A percentile compares a stretch with the other conserved stretches of the same genome.
These are phyloP conservation scores for Pythium dissimile DNA, from an alignment of 352 stramenopile genomes.

Conservation along the genomic window DNA sequence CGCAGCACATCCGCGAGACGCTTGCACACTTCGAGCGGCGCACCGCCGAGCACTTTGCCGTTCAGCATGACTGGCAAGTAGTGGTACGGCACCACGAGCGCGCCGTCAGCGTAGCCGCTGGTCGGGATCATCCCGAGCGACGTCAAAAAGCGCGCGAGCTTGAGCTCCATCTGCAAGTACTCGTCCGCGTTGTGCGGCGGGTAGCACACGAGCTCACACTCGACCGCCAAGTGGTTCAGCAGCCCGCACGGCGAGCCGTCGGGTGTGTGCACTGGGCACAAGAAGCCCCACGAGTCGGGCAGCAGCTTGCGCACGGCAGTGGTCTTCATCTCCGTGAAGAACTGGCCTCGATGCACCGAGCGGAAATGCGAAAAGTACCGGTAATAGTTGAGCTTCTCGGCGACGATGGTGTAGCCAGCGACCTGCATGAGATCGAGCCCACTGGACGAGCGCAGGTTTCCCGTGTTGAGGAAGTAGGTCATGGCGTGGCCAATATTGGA, in stretches of 20 bases:
- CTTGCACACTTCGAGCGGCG: constrained; percentile 82
- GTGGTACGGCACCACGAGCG: constrained; percentile 82
- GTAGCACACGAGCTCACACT: constrained; percentile 85
- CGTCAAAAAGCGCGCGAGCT: constrained; percentile 71
- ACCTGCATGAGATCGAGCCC: constrained; percentile 98
- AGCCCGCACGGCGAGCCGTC: constrained; percentile 99
- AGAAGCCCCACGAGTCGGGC: constrained; percentile 98
- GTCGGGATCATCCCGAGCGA: constrained; percentile 82
- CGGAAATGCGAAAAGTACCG: constrained; percentile 99
- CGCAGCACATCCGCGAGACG: constrained; percentile 69
- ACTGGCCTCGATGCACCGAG: constrained; percentile 98
- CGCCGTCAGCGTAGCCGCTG: constrained; percentile 75
- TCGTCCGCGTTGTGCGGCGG: constrained; percentile 73
- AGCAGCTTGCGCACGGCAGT: constrained; percentile 98
- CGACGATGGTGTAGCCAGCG: constrained; percentile 98
- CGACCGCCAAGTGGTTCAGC: constrained; percentile 97
- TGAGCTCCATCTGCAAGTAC: constrained; percentile 67
- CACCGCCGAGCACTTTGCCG: constrained; percentile 93
- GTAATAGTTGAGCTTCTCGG: constrained; percentile 99
- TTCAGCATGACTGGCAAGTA: constrained; percentile 97
- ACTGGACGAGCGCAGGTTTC: constrained; percentile 96
- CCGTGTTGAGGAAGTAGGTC: constrained; percentile 98
- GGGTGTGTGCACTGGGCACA: constrained; percentile 99
- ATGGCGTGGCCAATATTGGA: constrained; percentile 92
- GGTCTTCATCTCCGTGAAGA: constrained; percentile 99